These are phyloP conservation scores for Ophiostoma himal-ulmi DNA, from an alignment of 2,329 filamentous ascomycete species.

Conservation along the genomic window DNA sequence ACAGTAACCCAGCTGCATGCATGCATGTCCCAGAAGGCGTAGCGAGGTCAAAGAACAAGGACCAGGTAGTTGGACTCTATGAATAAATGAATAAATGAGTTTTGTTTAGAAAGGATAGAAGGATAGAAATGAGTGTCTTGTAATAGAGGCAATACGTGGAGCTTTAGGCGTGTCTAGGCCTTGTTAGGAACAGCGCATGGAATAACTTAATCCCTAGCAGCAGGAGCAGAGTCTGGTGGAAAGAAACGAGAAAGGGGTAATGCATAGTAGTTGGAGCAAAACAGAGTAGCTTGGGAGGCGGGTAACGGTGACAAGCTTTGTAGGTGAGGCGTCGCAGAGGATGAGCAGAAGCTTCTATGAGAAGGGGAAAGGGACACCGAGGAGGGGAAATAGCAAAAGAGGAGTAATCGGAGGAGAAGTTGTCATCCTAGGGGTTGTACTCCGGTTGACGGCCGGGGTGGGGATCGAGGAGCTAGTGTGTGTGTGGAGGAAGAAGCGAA, in stretches of 20 bases:
- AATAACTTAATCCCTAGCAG: slow-evolving; percentile 13
- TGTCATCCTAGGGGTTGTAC: neutral
- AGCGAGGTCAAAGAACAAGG: slow-evolving; percentile 17
- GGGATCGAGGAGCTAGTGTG: neutral
- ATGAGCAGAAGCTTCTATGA: neutral
- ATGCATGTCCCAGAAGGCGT: slow-evolving; percentile 21
- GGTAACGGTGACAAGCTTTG: slow-evolving; percentile 11
- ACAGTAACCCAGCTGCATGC: slow-evolving; percentile 2
- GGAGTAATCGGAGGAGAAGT: neutral
- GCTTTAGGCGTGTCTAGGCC: neutral
- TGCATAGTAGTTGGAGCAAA: neutral
- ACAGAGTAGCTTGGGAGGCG: neutral
- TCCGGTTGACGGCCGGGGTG: neutral
- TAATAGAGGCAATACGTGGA: neutral
- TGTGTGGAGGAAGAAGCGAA: neutral
- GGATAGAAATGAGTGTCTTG: too few species aligned
- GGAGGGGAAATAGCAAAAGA: neutral
- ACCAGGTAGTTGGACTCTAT: neutral
- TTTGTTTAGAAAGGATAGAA: neutral
- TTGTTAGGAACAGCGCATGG: neutral
- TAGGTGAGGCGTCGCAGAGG: neutral
- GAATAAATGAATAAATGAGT: too few species aligned
- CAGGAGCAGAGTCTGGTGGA: neutral
- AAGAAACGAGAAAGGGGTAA: neutral
- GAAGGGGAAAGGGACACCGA: neutral